Evolutionary conservation across 2,329 filamentous ascomycete genomes (phyloP).

Genomic region (Thielaviopsis populi): DNA sequence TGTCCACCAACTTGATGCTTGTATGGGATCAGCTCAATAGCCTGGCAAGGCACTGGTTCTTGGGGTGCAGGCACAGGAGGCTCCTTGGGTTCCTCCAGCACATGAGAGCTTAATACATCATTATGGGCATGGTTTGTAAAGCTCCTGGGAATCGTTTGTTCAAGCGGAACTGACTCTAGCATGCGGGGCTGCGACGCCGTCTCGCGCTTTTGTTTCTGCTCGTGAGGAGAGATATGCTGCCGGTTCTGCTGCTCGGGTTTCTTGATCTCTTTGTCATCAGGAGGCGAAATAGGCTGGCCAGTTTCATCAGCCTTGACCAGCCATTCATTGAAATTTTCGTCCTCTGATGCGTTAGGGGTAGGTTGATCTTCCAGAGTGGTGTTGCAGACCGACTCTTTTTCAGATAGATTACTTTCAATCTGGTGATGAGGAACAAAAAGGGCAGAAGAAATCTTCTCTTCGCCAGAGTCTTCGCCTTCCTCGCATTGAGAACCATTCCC

Average conservation of each 20-base stretch:
- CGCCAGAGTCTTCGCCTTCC: constrained; percentile 49
- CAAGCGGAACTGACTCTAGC: neutral
- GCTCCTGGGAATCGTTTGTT: neutral
- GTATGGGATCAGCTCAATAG: constrained; percentile 92
- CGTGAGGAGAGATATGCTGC: neutral
- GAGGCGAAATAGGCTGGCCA: constrained; percentile 20
- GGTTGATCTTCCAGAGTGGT: constrained; percentile 7
- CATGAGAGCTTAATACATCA: neutral
- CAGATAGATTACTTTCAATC: constrained; percentile 5
- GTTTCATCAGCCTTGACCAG: constrained; percentile 42
- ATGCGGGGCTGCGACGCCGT: neutral
- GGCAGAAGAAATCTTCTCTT: constrained; percentile 77
- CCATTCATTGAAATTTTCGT: constrained; percentile 35
- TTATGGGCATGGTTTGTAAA: neutral
- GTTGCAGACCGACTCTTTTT: neutral
- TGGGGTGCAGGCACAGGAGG: constrained; percentile 18
- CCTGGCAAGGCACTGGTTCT: constrained; percentile 48
- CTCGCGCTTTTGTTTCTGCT: constrained; percentile 3
- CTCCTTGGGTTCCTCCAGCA: constrained; percentile 4
- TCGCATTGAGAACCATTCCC: constrained; percentile 22
- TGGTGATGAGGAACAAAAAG: constrained; percentile 63
- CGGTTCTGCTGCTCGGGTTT: neutral
- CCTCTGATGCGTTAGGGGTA: constrained; percentile 13
- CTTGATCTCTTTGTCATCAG: neutral
- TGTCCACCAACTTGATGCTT: constrained; percentile 95